phyloP scores from a whole-genome alignment of 192 early-diverging fungal species.

The Borealophlyctis nickersoniae region DNA sequence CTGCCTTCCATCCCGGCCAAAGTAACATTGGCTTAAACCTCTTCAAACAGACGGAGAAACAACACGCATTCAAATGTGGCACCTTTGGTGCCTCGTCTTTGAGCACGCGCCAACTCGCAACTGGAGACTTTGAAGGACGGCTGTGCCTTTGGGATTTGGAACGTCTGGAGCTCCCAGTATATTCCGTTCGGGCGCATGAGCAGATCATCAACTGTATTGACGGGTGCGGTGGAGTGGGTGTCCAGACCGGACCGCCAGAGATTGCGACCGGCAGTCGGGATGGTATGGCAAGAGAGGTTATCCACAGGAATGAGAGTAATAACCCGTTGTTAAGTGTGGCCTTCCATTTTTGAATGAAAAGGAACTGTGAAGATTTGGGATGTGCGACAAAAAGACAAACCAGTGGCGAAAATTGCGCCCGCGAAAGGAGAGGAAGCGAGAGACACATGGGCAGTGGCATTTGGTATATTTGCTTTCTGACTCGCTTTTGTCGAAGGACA shows the following conservation, averaged over 20 bases:
- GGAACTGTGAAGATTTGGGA: constrained; percentile 75
- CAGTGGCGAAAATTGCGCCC: constrained; percentile 58
- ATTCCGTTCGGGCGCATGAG: constrained; percentile 58
- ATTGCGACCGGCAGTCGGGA: constrained; percentile 68
- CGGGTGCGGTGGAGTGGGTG: constrained; percentile 48
- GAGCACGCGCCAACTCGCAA: constrained; percentile 56
- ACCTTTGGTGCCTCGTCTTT: constrained; percentile 55
- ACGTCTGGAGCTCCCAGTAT: constrained; percentile 52
- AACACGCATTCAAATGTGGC: constrained; percentile 51
- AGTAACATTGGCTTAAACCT: constrained; percentile 8
- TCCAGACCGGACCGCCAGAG: constrained; percentile 52
- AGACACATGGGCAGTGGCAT: constrained; percentile 69
- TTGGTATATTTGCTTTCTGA: constrained; percentile 59
- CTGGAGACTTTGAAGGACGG: constrained; percentile 66
- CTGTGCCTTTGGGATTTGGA: constrained; percentile 62
- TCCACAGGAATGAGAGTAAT: too few relatives aligned
- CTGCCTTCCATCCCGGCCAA: constrained; percentile 2
- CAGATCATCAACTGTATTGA: constrained; percentile 69
- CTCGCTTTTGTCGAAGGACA: neutral
- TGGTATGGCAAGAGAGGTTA: constrained; percentile 36
- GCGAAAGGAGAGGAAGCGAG: constrained; percentile 37
- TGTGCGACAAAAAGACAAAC: constrained; percentile 55
- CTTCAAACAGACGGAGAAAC: constrained; percentile 42
- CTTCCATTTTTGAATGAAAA: constrained; percentile 24
- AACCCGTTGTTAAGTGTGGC: too few relatives aligned